A percentile compares a stretch with the other conserved stretches of the same genome.
phyloP scores from a whole-genome alignment of 805 yeast species.

The Candida insectalens region DNA sequence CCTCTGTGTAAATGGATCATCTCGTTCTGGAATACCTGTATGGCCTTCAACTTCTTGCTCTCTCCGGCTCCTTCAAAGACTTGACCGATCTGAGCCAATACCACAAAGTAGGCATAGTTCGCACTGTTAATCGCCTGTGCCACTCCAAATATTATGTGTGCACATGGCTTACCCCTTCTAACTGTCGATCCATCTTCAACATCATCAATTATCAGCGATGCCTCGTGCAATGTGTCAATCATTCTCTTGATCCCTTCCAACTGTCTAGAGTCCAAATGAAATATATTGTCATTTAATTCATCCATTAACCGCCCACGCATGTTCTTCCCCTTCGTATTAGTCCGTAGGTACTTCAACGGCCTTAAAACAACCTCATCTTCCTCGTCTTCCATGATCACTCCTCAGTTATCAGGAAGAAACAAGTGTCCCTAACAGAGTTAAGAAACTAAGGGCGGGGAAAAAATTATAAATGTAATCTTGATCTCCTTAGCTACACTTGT shows the following conservation, averaged over 20 bases:
- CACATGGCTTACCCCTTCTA: constrained; percentile 71
- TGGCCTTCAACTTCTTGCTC: constrained; percentile 17
- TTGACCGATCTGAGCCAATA: constrained; percentile 38
- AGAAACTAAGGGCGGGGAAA: too few relatives aligned
- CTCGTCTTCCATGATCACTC: too few relatives aligned
- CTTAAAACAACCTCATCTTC: constrained; percentile 21
- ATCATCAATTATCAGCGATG: constrained; percentile 73
- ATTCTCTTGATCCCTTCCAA: constrained; percentile 33
- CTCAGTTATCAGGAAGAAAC: too few relatives aligned
- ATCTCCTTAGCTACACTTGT: too few relatives aligned
- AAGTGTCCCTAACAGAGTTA: too few relatives aligned
- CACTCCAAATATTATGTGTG: constrained; percentile 68
- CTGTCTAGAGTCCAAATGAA: constrained; percentile 30
- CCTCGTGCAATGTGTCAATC: constrained; percentile 53
- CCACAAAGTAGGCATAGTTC: constrained; percentile 70
- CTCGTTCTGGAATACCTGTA: constrained; percentile 52
- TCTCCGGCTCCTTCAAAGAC: constrained; percentile 13
- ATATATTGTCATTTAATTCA: constrained; percentile 41
- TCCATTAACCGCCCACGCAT: constrained; percentile 36
- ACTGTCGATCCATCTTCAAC: constrained; percentile 70
- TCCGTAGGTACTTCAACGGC: constrained; percentile 43
- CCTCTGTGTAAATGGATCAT: constrained; percentile 78
- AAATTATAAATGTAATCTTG: too few relatives aligned
- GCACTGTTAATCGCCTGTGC: constrained; percentile 80
- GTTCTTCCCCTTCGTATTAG: constrained; percentile 45